These are phyloP conservation scores for Eugenia klotzschiana DNA, from an alignment of 441 rosid species.

Conservation along the genomic window DNA sequence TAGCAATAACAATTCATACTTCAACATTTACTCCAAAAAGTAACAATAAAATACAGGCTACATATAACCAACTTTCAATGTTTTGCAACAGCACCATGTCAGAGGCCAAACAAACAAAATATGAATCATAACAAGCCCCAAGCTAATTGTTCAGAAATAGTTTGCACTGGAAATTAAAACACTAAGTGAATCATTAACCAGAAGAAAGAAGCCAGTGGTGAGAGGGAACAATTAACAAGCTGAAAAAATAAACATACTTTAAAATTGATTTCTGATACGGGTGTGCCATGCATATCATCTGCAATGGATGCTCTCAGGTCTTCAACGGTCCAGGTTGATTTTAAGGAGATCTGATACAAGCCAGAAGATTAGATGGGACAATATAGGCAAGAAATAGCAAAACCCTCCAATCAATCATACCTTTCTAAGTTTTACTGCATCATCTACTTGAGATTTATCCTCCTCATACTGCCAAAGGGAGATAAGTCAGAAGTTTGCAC, in stretches of 20 bases:
- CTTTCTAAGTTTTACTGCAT: constrained; percentile 42
- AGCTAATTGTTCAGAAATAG: neutral
- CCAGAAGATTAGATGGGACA: constrained; percentile 7
- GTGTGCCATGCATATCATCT: constrained; percentile 23
- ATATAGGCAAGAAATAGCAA: neutral
- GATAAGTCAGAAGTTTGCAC: neutral
- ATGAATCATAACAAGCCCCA: neutral
- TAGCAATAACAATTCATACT: neutral
- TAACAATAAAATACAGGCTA: neutral
- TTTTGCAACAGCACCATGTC: neutral
- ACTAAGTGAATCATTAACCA: neutral
- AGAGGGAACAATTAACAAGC: neutral
- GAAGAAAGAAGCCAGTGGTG: neutral
- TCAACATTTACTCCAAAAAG: neutral
- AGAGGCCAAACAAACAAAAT: neutral
- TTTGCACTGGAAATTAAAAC: neutral
- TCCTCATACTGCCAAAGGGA: constrained; percentile 34
- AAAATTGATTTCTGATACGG: constrained; percentile 32
- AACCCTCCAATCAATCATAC: constrained; percentile 12
- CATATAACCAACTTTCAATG: neutral
- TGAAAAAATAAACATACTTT: constrained; percentile 17
- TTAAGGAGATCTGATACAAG: constrained; percentile 27
- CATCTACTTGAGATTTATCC: constrained; percentile 47
- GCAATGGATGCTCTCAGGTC: constrained; percentile 41
- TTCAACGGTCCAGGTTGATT: constrained; percentile 36